A percentile compares a stretch with the other conserved stretches of the same genome.
Conservation (phyloP, 2,329 filamentous ascomycete genomes). For the Fusarium subtropicale region DNA sequence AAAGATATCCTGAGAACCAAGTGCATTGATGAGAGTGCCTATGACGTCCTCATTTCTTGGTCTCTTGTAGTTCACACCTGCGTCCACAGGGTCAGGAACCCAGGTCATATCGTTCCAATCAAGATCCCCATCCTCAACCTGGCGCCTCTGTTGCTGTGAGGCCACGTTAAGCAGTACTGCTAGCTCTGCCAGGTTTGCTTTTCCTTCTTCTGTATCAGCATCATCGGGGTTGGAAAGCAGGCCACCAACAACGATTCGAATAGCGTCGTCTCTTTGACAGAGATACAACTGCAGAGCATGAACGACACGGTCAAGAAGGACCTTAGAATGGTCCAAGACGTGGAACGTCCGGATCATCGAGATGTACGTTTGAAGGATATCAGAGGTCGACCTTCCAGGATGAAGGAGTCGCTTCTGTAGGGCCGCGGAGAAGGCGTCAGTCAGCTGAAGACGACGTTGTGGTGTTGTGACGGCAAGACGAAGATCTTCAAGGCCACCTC, state of each 20-base stretch:
- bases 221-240: constrained; percentile 73
- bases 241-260: constrained; percentile 80
- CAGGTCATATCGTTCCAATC: constrained; percentile 95
- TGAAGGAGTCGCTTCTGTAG: constrained; percentile 76
- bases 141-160: constrained; percentile 63
- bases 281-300: constrained; percentile 80
- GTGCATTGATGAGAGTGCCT: constrained; percentile 86
- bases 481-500: constrained; percentile 79
- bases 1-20: constrained; percentile 90
- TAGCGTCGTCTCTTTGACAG: constrained; percentile 80
- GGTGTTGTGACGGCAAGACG: constrained; percentile 76
- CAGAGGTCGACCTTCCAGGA: constrained; percentile 78
- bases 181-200: constrained; percentile 72
- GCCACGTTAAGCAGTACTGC: constrained; percentile 74
- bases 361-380: constrained; percentile 82
- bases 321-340: constrained; percentile 79
- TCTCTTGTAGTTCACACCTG: constrained; percentile 89
- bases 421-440: constrained; percentile 73
- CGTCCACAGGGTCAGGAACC: constrained; percentile 93
- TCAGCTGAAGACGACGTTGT: constrained; percentile 75
- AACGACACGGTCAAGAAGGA: constrained; percentile 79
- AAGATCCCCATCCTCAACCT: constrained; percentile 74
- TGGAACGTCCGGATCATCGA: constrained; percentile 83
- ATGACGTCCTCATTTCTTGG: constrained; percentile 92
- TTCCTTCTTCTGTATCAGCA: constrained; percentile 58